phyloP scores from a whole-genome alignment of 768 basidiomycete genomes.

The Coprinopsis sp. region DNA sequence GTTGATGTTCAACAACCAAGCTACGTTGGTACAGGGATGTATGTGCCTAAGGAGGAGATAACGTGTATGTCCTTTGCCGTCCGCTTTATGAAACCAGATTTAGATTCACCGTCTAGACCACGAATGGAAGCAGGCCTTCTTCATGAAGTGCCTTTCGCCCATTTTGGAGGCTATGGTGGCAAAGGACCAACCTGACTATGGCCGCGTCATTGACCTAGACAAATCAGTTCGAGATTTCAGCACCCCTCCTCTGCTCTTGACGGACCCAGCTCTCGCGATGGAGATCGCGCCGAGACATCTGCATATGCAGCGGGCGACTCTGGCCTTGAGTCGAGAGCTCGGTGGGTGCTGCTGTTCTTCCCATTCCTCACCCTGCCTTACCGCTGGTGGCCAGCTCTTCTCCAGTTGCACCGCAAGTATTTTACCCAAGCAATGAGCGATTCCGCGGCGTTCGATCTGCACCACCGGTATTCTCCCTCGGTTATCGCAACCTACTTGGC shows the following conservation, averaged over 20 bases:
- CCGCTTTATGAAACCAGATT: not conserved
- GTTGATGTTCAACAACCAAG: conserved; percentile 58
- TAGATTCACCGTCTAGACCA: conserved; percentile 43
- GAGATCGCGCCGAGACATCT: conserved; percentile 42
- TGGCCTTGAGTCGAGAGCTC: conserved; percentile 58
- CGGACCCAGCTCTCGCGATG: conserved; percentile 30
- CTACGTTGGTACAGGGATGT: conserved; percentile 41
- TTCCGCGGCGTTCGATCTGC: conserved; percentile 49
- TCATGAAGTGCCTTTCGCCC: conserved; percentile 57
- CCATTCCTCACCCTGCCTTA: conserved; percentile 1
- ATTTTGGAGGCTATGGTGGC: conserved; percentile 55
- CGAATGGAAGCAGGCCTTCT: conserved; percentile 68
- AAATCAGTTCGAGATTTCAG: conserved; percentile 49
- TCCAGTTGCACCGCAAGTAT: conserved; percentile 64
- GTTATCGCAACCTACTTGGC: conserved; percentile 65
- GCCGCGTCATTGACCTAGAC: conserved; percentile 50
- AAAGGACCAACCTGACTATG: conserved; percentile 48
- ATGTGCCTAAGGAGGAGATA: conserved; percentile 47
- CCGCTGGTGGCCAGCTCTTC: conserved; percentile 39
- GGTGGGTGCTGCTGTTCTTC: conserved; percentile 32
- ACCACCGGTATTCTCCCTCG: conserved; percentile 62
- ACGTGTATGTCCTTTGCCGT: conserved; percentile 39
- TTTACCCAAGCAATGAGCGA: conserved; percentile 63
- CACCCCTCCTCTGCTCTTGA: conserved; percentile 46
- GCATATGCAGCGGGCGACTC: conserved; percentile 61